These are phyloP conservation scores for Umbilicus rupestris DNA, from an alignment of 164 flowering plant genomes.

Conservation along the genomic window DNA sequence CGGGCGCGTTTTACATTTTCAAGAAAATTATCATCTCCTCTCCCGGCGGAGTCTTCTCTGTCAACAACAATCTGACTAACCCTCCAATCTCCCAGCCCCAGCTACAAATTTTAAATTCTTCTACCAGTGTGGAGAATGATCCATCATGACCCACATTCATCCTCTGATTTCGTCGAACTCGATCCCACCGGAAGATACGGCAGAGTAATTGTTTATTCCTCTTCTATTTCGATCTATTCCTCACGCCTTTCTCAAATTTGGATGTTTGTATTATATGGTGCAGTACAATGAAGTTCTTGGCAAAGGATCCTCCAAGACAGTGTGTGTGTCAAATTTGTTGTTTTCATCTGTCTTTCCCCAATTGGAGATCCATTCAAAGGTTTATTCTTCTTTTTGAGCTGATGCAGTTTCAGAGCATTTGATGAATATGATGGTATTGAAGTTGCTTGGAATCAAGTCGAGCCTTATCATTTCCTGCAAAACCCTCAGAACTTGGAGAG, in stretches of 20 bases:
- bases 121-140: conserved; percentile 15
- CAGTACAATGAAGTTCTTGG: conserved; percentile 58
- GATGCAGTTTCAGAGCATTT: conserved; percentile 49
- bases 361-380: background rate
- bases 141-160: conserved; percentile 23
- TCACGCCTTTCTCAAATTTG: background rate
- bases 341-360: background rate
- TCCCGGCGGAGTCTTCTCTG: no score
- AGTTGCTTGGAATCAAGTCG: conserved; percentile 66
- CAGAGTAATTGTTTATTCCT: conserved; percentile 23
- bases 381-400: conserved; percentile 2
- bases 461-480: conserved; percentile 43
- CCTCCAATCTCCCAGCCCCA: no score
- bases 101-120: no score
- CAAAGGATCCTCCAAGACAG: conserved; percentile 57
- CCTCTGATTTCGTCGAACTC: conserved; percentile 45
- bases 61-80: no score
- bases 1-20: no score
- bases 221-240: conserved; percentile 13
- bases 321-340: conserved; percentile 25
- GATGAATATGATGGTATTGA: conserved; percentile 61
- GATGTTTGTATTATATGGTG: conserved; percentile 12
- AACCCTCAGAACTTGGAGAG: conserved; percentile 59
- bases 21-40: no score
- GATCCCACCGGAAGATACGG: conserved; percentile 69